Conservation (phyloP, 2,329 filamentous ascomycete genomes). For the Pseudogymnoascus destructans region DNA sequence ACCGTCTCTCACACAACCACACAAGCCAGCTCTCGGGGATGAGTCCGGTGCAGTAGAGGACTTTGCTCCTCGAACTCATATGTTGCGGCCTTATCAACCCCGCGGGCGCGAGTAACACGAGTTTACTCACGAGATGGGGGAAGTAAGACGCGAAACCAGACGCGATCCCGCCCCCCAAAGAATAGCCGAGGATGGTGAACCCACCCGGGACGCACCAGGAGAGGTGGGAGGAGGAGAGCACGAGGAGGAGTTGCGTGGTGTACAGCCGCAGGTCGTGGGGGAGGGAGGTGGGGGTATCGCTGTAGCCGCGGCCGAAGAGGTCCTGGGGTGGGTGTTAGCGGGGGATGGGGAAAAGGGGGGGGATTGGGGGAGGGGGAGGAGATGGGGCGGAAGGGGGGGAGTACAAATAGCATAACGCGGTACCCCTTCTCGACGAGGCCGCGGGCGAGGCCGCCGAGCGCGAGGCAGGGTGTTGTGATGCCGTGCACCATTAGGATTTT, state of each 20-base stretch:
- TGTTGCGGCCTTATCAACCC: slow-evolving; percentile 53
- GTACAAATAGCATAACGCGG: slow-evolving; percentile 69
- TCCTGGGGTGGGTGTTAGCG: too few species aligned
- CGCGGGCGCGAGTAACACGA: slow-evolving; percentile 67
- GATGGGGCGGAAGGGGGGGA: too few species aligned
- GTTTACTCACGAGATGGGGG: slow-evolving; percentile 49
- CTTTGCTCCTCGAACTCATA: slow-evolving; percentile 36
- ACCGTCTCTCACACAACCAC: slow-evolving; percentile 13
- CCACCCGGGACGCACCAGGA: slow-evolving; percentile 39
- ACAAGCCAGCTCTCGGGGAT: slow-evolving; percentile 36
- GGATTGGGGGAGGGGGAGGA: too few species aligned
- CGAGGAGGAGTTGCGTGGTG: slow-evolving; percentile 50
- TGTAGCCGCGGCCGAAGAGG: slow-evolving; percentile 66
- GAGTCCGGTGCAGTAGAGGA: slow-evolving; percentile 42
- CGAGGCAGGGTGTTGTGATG: slow-evolving; percentile 64
- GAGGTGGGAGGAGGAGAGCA: slow-evolving; percentile 48
- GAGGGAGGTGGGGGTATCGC: slow-evolving; percentile 49
- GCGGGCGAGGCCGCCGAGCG: slow-evolving; percentile 52
- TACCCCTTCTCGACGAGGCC: slow-evolving; percentile 52
- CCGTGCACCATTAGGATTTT: slow-evolving; percentile 69
- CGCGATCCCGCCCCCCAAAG: slow-evolving; percentile 62
- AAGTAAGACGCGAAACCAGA: slow-evolving; percentile 59
- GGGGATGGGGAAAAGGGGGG: too few species aligned
- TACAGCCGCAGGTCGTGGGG: slow-evolving; percentile 52
- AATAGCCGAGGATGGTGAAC: slow-evolving; percentile 68